Evolutionary conservation across 495 filamentous ascomycete species (phyloP).

Genomic region (Xylaria nigripes): DNA sequence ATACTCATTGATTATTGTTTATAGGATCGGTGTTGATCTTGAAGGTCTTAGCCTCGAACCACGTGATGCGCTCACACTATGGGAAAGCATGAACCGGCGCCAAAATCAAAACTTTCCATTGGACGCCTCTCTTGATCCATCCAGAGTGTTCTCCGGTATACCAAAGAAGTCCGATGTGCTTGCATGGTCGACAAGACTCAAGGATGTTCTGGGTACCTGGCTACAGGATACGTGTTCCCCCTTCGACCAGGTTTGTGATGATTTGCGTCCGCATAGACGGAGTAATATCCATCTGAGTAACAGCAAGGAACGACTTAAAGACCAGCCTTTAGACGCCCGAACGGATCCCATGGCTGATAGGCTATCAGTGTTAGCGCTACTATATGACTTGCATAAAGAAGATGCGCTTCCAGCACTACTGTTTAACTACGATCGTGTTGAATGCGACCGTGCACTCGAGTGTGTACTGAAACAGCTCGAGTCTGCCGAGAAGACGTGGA

Average conservation of each 20-base stretch:
- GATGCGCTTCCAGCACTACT: slow-evolving; percentile 64
- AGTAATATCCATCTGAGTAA: not conserved
- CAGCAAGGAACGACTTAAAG: not conserved
- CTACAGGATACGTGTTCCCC: slow-evolving; percentile 52
- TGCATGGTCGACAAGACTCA: slow-evolving; percentile 56
- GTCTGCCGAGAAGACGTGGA: slow-evolving; percentile 48
- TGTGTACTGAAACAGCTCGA: slow-evolving; percentile 42
- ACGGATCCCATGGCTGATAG: not conserved
- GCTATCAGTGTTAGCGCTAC: slow-evolving; percentile 48
- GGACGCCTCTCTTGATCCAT: slow-evolving; percentile 39
- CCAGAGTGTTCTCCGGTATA: slow-evolving; percentile 28
- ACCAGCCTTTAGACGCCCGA: not conserved
- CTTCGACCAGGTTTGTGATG: slow-evolving; percentile 46
- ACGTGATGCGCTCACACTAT: slow-evolving; percentile 59
- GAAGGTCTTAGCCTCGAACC: slow-evolving; percentile 59
- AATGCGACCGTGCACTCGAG: slow-evolving; percentile 51
- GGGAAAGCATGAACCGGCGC: slow-evolving; percentile 49
- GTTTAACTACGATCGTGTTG: slow-evolving; percentile 63
- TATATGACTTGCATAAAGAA: slow-evolving; percentile 51
- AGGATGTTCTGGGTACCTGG: slow-evolving; percentile 50
- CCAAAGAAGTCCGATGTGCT: slow-evolving; percentile 56
- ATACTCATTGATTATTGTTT: not conserved
- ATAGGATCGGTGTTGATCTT: slow-evolving; percentile 46
- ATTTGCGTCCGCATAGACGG: slow-evolving; percentile 7
- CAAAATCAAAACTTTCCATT: slow-evolving; percentile 42